Conservation (phyloP, 345 rosid species). For the Adansonia digitata region DNA sequence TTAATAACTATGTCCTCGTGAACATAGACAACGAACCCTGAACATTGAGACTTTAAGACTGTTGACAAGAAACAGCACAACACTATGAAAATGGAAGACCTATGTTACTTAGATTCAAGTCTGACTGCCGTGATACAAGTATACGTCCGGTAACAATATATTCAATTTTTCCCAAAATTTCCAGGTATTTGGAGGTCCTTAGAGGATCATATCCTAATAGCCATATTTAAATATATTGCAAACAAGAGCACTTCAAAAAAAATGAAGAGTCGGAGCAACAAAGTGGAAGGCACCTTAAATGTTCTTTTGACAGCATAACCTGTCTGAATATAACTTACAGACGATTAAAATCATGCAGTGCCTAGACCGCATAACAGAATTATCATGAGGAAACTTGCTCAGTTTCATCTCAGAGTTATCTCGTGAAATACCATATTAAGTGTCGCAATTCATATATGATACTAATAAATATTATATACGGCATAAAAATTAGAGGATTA, state of each 20-base stretch:
- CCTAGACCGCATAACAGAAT: not conserved
- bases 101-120: no score
- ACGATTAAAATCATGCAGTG: not conserved
- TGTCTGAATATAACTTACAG: not conserved
- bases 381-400: not conserved
- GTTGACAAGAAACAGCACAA: not conserved
- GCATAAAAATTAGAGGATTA: not conserved
- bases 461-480: not conserved
- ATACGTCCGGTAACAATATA: no score
- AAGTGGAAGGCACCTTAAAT: not conserved
- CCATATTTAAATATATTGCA: no score
- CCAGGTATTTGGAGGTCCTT: no score
- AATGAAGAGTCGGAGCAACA: no score
- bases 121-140: no score
- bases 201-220: no score
- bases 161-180: no score
- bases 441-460: not conserved
- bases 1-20: not conserved
- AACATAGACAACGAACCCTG: not conserved
- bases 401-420: not conserved
- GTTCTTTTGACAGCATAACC: not conserved
- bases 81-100: no score
- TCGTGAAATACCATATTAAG: not conserved
- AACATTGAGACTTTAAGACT: no score
- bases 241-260: no score